Evolutionary conservation across 148 eudicot genomes (phyloP), one percentile per base, ranked within the genome.

Genomic region (Bassia scoparia): DNA sequence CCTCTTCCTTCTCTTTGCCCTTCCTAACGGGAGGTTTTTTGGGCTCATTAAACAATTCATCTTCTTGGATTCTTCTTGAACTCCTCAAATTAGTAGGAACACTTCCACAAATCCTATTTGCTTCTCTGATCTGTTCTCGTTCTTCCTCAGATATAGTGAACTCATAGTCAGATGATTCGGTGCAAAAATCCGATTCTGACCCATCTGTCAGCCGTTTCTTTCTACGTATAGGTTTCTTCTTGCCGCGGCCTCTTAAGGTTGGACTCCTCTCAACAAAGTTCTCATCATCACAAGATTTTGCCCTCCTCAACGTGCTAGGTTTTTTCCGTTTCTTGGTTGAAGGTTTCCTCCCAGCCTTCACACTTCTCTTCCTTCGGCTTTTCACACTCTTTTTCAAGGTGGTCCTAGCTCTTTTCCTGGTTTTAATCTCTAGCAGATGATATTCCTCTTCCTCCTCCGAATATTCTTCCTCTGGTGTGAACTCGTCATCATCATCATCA

Each of bases 141-240:
- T 95, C 97, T 86, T 95, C 99, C 74, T 95, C 99, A 29, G 99
- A 95, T n/a, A 89, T 86, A 48, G 97, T 91, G 80, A 82, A 89
- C 53, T 89, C 97, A 38, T 62, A 84, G 77, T 87, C 93, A 53
- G 96, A 87, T 70, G 87, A 76, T 68, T 80, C 92, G 54, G 96
- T 86, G 64, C 84, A 76, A 65, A 73, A 80, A 81, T 94, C 97
- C 7, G 96, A 86, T 79, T 89, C 98, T 48, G 93, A 87, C 76
- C 76, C 77, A 38, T 33, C 68, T 7, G 69, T 34, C 68, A 74
- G 69, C 70, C 67, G 84, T 79, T 84, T 92, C 85, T 81, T 91
- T 33, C 82, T 70, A 70, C 41, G 74, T 46, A 43, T 65, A 38
- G 82, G 60, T 58, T 60, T 82, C 74, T 78, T 81, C 81, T 77